Evolutionary conservation across 2,329 filamentous ascomycete genomes (phyloP).

Genomic region (Colletotrichum horii): DNA sequence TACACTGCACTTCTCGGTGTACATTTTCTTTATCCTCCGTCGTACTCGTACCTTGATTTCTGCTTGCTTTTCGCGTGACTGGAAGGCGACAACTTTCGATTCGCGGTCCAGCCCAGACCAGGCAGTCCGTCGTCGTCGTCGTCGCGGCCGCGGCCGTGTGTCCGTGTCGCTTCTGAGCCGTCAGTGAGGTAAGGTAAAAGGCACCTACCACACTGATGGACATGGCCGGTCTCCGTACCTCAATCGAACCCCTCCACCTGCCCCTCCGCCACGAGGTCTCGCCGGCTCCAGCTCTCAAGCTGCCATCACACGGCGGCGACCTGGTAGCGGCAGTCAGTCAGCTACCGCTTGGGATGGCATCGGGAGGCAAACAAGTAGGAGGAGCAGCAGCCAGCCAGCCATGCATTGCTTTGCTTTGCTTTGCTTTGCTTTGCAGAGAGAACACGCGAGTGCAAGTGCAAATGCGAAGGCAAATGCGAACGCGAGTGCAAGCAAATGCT

Average conservation of each 20-base stretch:
- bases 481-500: not conserved
- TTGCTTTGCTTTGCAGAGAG: not conserved
- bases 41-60: not conserved
- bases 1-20: not conserved
- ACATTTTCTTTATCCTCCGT: not conserved
- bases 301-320: not conserved
- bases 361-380: not conserved
- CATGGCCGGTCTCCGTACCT: not conserved
- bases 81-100: not conserved
- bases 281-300: not conserved
- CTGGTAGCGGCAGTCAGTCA: not conserved
- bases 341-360: not conserved
- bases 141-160: not conserved
- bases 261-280: conserved; percentile 2
- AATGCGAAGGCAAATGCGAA: not conserved
- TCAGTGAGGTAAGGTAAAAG: not conserved
- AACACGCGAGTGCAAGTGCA: not conserved
- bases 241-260: not conserved
- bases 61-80: not conserved
- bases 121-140: not conserved
- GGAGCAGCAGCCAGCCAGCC: not conserved
- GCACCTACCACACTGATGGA: not conserved
- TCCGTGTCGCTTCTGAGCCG: not conserved
- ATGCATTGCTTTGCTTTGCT: not conserved
- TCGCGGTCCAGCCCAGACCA: not conserved